These are phyloP conservation scores for Symbiodinium pilosum DNA, from an alignment of 73 alveolate species.

Conservation along the genomic window DNA sequence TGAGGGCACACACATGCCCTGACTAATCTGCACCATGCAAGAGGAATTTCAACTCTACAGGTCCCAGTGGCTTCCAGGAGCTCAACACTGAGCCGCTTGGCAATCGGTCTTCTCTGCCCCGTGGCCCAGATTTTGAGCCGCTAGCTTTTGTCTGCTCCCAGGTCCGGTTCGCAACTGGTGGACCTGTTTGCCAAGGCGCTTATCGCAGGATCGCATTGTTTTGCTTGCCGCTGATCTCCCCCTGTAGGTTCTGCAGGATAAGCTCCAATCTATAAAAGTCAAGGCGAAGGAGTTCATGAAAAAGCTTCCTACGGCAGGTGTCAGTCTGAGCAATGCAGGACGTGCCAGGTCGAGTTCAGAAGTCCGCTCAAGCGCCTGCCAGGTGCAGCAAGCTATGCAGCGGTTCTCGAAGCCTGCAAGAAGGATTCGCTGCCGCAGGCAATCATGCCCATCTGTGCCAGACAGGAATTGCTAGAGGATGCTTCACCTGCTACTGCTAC, in stretches of 20 bases:
- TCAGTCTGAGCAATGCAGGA: neutral
- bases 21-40: no score
- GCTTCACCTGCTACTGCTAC: neutral
- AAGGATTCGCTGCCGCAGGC: slow-evolving; percentile 2
- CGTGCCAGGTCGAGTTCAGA: neutral
- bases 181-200: neutral
- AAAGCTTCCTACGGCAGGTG: neutral
- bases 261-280: neutral
- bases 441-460: neutral
- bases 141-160: neutral
- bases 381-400: neutral
- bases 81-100: neutral
- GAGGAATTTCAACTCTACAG: no score
- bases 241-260: neutral
- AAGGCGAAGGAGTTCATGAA: neutral
- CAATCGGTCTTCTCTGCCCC: neutral
- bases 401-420: neutral
- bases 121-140: neutral
- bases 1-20: no score
- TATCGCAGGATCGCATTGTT: neutral
- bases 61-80: slow-evolving; percentile 3
- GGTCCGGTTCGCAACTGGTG: neutral
- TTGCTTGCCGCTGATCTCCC: neutral
- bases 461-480: no score
- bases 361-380: neutral